Evolutionary conservation across 129 eudicot genomes (phyloP).

Genomic region (Mikania micrantha): DNA sequence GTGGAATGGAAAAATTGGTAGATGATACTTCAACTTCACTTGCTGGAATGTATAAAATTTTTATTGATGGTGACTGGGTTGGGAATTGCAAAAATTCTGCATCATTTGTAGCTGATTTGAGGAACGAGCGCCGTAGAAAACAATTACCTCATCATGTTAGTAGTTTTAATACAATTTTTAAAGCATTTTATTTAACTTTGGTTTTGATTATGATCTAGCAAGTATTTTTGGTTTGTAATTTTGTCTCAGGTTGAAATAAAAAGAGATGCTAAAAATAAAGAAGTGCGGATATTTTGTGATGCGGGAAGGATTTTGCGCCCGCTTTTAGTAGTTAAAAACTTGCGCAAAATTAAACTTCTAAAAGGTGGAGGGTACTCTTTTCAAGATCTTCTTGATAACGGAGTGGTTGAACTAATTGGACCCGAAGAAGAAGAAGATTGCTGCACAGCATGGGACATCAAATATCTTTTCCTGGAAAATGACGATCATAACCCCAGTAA

Average conservation of each 20-base stretch:
- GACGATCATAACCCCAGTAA: conserved; percentile 35
- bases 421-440: conserved; percentile 93
- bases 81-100: conserved; percentile 63
- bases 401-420: conserved; percentile 73
- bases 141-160: conserved; percentile 54
- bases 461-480: conserved; percentile 49
- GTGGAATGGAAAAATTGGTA: conserved; percentile 68
- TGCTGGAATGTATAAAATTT: conserved; percentile 42
- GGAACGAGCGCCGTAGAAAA: conserved; percentile 53
- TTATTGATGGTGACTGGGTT: conserved; percentile 89
- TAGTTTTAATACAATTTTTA: not conserved
- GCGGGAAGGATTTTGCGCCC: conserved; percentile 93
- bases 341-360: conserved; percentile 46
- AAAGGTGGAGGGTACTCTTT: conserved; percentile 60
- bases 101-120: conserved; percentile 59
- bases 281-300: conserved; percentile 83
- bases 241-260: conserved; percentile 69
- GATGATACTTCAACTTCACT: conserved; percentile 47
- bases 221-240: not conserved
- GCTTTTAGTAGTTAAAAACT: conserved; percentile 64
- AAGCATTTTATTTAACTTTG: not conserved
- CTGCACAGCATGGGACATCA: conserved; percentile 75
- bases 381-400: conserved; percentile 60
- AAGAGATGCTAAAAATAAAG: conserved; percentile 55
- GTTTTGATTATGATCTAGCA: conserved; percentile 1